phyloP scores from a whole-genome alignment of 306 rosid species.

The Prunus fruticosa region DNA sequence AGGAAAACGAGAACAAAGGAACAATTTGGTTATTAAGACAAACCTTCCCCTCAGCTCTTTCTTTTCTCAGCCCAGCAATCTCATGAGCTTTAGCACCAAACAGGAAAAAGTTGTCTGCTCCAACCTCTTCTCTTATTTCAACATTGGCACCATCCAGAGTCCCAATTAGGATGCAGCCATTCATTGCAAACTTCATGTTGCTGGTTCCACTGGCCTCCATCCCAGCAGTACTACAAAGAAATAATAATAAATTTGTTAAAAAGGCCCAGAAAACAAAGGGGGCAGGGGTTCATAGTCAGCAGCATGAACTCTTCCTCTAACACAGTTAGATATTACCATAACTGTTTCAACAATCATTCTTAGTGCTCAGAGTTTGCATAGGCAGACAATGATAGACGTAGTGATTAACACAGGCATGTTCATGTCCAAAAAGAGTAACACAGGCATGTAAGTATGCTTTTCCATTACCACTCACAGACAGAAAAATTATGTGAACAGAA shows the following conservation, averaged over 20 bases:
- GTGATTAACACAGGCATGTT: too few relatives aligned
- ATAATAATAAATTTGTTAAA: not conserved
- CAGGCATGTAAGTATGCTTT: not conserved
- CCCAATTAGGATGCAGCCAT: slow-evolving; percentile 91
- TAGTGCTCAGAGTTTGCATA: not conserved
- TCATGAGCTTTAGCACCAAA: slow-evolving; percentile 95
- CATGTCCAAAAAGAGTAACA: too few relatives aligned
- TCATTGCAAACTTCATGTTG: slow-evolving; percentile 98
- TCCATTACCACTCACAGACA: not conserved
- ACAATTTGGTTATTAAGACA: slow-evolving; percentile 22
- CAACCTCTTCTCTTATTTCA: slow-evolving; percentile 96
- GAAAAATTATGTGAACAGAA: not conserved
- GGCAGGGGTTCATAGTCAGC: not conserved
- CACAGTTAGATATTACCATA: not conserved
- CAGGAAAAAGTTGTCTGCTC: slow-evolving; percentile 88
- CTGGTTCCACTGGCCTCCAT: slow-evolving; percentile 99
- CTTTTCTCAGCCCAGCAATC: slow-evolving; percentile 86
- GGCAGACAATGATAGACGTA: not conserved
- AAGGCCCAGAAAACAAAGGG: not conserved
- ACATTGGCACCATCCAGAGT: slow-evolving; percentile 99
- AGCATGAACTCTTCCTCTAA: not conserved
- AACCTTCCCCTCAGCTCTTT: slow-evolving; percentile 94
- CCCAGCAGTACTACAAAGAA: slow-evolving; percentile 78
- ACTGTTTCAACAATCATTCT: too few relatives aligned
- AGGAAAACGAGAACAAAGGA: not conserved